phyloP scores from a whole-genome alignment of 2,329 filamentous ascomycete species.

The Drechmeria coniospora region DNA sequence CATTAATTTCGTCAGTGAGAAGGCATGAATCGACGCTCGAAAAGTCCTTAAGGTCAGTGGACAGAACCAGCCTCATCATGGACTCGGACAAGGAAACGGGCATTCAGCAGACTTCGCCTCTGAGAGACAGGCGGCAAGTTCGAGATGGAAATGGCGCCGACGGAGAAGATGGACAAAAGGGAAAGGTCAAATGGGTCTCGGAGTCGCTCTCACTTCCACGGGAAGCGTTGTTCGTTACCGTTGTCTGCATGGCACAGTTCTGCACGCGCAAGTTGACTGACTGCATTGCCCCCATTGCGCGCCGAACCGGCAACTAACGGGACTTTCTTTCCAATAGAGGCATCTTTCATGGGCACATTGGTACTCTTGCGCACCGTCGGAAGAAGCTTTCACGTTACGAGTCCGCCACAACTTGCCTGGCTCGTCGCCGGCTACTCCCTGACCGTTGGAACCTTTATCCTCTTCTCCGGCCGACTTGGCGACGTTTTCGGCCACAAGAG shows the following conservation, averaged over 20 bases:
- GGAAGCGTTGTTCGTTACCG: constrained; percentile 22
- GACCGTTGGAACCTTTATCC: constrained; percentile 40
- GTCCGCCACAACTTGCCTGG: constrained; percentile 34
- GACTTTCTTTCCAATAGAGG: constrained; percentile 11
- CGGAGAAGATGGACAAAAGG: too few relatives aligned
- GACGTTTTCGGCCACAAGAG: constrained; percentile 42
- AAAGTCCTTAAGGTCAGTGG: too few relatives aligned
- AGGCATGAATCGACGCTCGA: too few relatives aligned
- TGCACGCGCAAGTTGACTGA: constrained; percentile 18
- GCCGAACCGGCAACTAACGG: not conserved
- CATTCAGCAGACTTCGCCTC: too few relatives aligned
- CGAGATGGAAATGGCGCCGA: too few relatives aligned
- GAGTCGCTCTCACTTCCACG: constrained; percentile 10
- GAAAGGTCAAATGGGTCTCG: constrained; percentile 11
- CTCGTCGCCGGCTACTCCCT: constrained; percentile 41
- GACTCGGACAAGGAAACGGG: too few relatives aligned
- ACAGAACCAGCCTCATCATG: too few relatives aligned
- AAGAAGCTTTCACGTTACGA: constrained; percentile 25
- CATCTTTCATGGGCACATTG: constrained; percentile 19
- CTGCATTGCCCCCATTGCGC: not conserved
- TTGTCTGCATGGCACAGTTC: constrained; percentile 30
- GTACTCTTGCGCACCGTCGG: constrained; percentile 33
- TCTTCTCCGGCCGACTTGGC: constrained; percentile 40
- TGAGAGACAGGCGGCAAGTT: too few relatives aligned
- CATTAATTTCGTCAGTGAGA: too few relatives aligned